Base-by-base conservation (phyloP, 108 stramenopile genomes). In the Nitzschia palea region DNA sequence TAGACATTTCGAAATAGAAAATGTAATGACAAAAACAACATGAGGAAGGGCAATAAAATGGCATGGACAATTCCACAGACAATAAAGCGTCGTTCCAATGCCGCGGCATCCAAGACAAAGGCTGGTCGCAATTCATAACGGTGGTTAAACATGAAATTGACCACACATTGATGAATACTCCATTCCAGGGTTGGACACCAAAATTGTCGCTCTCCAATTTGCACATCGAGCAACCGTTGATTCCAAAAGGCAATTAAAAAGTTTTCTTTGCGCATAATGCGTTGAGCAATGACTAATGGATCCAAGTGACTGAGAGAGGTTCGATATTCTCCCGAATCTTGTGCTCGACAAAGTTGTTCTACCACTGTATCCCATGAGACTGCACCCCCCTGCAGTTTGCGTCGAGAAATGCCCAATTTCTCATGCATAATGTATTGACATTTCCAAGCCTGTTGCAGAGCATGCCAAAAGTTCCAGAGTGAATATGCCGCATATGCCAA, bases 61-160 rank as follows among this genome's bases (percentile, higher is more conserved):
- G 87, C 75, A 79, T 96, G 95, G 14, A 87, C 93, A 26, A 97
- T 56, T 0, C 97, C 98, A 62, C 93, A 95, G 2, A 93, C 55
- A 10, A 90, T 40, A 52, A 99, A 88, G 25, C 97, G 79, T 40
- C 79, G 67, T 62, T 81, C 54, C 42, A 99, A 77, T 33, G 86
- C 74, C 2, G 71, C 67, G 4, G 90, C 78, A 66, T 97, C 95
- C 67, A 85, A 67, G 45, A 86, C 83, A 73, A 97, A 97, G 25
- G 87, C 87, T 0, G 90, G 87, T 12, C 97, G 84, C 12, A 99
- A 65, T 36, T 90, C 83, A 40, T 91, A 89, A 44, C 95, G 91
- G 64, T 97, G 92, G 73, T 93, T 95, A 67, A 97, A 99, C 97
- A 99, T 95, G 76, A 95, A 95, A 71, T 94, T 94, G n/a, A 96